Evolutionary conservation across 768 basidiomycete genomes (phyloP).

Genomic region (Naganishia onofrii): DNA sequence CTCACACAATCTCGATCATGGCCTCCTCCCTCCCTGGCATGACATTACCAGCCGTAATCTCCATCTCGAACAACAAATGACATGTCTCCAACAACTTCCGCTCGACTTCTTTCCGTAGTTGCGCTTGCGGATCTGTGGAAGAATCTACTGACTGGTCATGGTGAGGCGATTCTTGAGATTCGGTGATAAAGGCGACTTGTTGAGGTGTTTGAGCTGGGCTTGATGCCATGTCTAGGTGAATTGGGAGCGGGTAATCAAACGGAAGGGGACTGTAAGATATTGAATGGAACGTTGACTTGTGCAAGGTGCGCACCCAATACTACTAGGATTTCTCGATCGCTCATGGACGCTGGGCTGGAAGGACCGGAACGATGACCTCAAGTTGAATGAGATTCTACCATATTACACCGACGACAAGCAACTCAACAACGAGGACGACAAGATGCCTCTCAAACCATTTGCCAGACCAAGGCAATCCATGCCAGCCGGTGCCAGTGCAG

Average conservation of each 20-base stretch:
- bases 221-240: slow-evolving; percentile 1
- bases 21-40: slow-evolving; percentile 4
- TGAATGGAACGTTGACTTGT: too few species aligned
- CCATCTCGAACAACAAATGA: slow-evolving; percentile 22
- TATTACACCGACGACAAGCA: too few species aligned
- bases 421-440: neutral
- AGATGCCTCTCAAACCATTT: slow-evolving; percentile 11
- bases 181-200: slow-evolving; percentile 2
- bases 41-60: slow-evolving; percentile 18
- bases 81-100: slow-evolving; percentile 14
- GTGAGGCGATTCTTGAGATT: neutral
- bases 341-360: neutral
- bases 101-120: slow-evolving; percentile 9
- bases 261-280: too few species aligned
- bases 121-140: neutral
- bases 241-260: too few species aligned
- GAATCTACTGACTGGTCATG: too few species aligned
- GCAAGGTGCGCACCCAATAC: too few species aligned
- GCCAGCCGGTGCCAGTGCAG: neutral
- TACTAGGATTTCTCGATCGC: neutral
- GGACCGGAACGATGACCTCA: neutral
- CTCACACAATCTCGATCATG: slow-evolving; percentile 21
- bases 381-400: slow-evolving; percentile 12
- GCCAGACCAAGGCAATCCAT: slow-evolving; percentile 19
- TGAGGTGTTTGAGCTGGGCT: slow-evolving; percentile 7